Conservation (phyloP, 78 protist genomes). For the Dictyostelium citrinum region DNA sequence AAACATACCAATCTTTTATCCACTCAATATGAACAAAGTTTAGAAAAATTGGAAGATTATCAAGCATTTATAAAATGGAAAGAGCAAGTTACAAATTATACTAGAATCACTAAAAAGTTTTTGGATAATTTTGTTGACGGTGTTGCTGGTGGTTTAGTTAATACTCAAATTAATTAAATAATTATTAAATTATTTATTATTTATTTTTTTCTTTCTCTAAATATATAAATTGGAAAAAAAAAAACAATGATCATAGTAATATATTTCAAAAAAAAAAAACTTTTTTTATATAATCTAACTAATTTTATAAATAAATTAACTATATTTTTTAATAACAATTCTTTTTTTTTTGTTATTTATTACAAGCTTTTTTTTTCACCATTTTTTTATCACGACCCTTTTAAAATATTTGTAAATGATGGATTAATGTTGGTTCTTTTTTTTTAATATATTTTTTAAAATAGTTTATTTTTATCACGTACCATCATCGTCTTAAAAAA, state of each 20-base stretch:
- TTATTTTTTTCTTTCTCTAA: no score
- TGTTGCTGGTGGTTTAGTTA: conserved; percentile 71
- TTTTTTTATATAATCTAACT: neutral
- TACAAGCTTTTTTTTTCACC: neutral
- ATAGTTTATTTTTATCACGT: neutral
- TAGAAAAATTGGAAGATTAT: conserved; percentile 79
- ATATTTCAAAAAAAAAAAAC: no score
- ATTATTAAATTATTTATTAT: neutral
- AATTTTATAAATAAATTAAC: neutral
- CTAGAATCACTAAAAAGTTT: conserved; percentile 80
- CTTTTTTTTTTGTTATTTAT: neutral
- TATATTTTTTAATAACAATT: neutral
- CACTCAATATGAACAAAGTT: conserved; percentile 44
- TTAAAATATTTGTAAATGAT: neutral
- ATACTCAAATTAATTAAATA: neutral
- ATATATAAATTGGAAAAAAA: no score
- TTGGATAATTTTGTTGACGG: conserved; percentile 76
- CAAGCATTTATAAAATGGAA: conserved; percentile 84
- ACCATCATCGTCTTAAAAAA: neutral
- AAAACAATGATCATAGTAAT: neutral
- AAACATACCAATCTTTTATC: conserved; percentile 80
- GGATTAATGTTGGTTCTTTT: neutral
- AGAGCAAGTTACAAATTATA: conserved; percentile 84
- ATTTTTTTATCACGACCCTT: neutral
- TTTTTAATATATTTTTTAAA: neutral